Conservation (phyloP, 805 yeast genomes). For the Isabelozyma rhagii region DNA sequence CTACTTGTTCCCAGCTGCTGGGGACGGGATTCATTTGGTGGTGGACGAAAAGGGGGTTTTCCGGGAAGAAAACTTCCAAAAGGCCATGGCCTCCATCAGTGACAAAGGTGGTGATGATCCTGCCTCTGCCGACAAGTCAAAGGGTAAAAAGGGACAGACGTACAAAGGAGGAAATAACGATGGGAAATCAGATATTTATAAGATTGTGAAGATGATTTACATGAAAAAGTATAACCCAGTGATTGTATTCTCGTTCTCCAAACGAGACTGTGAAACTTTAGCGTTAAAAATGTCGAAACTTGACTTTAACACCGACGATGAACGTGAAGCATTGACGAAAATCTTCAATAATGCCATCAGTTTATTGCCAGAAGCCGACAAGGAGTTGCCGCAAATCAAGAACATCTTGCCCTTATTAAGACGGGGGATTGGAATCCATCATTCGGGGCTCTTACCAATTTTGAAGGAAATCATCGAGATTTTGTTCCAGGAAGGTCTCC, state of each 20-base stretch:
- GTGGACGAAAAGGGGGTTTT: constrained; percentile 96
- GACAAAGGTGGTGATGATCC: constrained; percentile 86
- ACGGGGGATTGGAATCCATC: constrained; percentile 98
- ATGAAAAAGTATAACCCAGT: constrained; percentile 95
- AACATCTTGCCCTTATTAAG: constrained; percentile 83
- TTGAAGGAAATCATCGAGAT: constrained; percentile 94
- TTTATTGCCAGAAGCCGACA: constrained; percentile 83
- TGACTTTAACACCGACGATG: constrained; percentile 92
- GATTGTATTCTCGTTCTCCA: constrained; percentile 96
- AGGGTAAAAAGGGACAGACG: constrained; percentile 75
- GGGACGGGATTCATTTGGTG: constrained; percentile 95
- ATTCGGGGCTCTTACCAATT: constrained; percentile 92
- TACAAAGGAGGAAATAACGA: constrained; percentile 84
- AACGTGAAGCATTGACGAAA: constrained; percentile 84
- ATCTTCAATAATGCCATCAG: constrained; percentile 89
- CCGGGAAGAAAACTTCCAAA: constrained; percentile 96
- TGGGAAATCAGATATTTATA: constrained; percentile 82
- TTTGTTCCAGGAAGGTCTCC: constrained; percentile 91
- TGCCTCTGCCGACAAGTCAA: constrained; percentile 50
- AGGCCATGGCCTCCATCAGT: constrained; percentile 92
- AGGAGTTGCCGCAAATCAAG: constrained; percentile 90
- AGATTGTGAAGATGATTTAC: constrained; percentile 98
- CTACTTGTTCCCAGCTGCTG: constrained; percentile 96
- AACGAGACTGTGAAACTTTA: constrained; percentile 91
- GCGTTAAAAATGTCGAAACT: constrained; percentile 95